Evolutionary conservation across 441 rosid species (phyloP).

Genomic region (Adansonia madagascariensis): DNA sequence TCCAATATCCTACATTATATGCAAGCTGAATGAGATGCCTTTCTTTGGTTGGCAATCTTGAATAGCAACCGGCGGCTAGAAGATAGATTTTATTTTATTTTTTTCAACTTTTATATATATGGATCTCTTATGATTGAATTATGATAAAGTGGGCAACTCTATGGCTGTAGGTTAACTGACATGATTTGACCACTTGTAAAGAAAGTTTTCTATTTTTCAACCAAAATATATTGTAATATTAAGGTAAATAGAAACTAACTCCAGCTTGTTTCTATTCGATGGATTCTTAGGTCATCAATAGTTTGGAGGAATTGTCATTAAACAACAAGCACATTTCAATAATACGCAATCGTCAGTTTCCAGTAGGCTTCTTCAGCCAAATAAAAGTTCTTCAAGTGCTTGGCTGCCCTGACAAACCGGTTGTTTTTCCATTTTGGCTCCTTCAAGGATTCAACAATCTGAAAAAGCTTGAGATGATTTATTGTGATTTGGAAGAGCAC

Average conservation of each 20-base stretch:
- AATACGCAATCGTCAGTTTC: constrained; percentile 18
- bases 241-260: background rate
- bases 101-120: background rate
- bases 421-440: background rate
- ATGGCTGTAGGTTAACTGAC: background rate
- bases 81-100: background rate
- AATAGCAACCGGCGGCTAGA: background rate
- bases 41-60: background rate
- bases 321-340: constrained; percentile 10
- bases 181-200: background rate
- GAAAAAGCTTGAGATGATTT: constrained; percentile 15
- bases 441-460: constrained; percentile 5
- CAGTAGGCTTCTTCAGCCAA: background rate
- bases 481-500: constrained; percentile 8
- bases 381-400: constrained; percentile 15
- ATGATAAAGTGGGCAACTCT: background rate
- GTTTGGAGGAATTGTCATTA: constrained; percentile 27
- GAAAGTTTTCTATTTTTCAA: constrained; percentile 1
- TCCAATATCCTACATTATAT: background rate
- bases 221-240: background rate
- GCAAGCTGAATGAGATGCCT: constrained; percentile 8
- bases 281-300: constrained; percentile 27
- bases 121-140: background rate
- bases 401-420: constrained; percentile 20
- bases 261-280: background rate